Conservation (phyloP, 2,329 filamentous ascomycete genomes). For the Paecilomyces sp. region DNA sequence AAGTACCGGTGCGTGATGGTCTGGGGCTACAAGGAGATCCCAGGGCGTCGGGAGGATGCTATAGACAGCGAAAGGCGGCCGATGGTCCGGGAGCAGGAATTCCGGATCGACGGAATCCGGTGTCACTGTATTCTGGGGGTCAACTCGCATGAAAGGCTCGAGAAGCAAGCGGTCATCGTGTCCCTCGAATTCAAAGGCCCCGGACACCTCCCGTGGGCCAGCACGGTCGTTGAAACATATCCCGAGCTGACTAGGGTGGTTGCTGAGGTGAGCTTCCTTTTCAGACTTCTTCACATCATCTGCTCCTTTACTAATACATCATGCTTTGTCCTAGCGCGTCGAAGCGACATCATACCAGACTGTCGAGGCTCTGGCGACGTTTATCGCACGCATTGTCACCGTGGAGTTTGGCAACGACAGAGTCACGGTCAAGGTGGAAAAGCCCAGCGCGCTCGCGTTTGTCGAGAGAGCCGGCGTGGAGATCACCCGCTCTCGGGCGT, state of each 20-base stretch:
- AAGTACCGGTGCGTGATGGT: conserved; percentile 27
- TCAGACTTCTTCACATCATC: conserved; percentile 1
- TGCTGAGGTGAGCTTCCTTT: conserved; percentile 25
- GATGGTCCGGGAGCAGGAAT: conserved; percentile 29
- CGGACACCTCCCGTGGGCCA: conserved; percentile 23
- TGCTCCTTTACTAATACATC: conserved; percentile 8
- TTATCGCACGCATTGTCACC: conserved; percentile 40
- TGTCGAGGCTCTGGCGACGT: conserved; percentile 44
- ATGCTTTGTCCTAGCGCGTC: conserved; percentile 26
- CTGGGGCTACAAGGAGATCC: conserved; percentile 22
- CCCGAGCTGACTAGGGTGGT: conserved; percentile 32
- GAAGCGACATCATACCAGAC: conserved; percentile 44
- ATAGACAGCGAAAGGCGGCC: conserved; percentile 11
- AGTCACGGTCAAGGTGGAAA: conserved; percentile 43
- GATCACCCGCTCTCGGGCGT: conserved; percentile 39
- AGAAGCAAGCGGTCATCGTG: conserved; percentile 43
- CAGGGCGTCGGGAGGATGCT: conserved; percentile 14
- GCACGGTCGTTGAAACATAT: conserved; percentile 28
- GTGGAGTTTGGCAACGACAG: conserved; percentile 38
- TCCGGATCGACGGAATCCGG: conserved; percentile 36
- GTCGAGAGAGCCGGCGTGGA: conserved; percentile 43
- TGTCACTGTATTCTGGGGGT: conserved; percentile 44
- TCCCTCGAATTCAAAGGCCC: conserved; percentile 30
- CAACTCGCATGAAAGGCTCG: conserved; percentile 45
- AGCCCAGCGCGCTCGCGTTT: conserved; percentile 45